Evolutionary conservation across 164 flowering plant genomes (phyloP).

Genomic region (Sedum album): DNA sequence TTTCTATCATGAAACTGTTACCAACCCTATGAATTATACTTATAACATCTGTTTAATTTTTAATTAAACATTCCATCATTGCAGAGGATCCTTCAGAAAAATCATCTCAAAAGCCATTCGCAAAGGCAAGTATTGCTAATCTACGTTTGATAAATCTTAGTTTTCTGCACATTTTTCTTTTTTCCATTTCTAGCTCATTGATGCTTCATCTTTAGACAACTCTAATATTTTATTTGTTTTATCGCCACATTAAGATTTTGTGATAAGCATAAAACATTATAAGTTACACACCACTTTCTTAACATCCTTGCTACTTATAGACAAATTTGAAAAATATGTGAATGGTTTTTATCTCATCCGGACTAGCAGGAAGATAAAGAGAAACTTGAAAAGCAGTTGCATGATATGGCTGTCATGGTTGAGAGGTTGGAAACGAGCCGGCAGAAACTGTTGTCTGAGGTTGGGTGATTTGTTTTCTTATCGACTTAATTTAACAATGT

Average conservation of each 20-base stretch:
- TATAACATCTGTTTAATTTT: background rate
- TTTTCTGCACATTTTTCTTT: background rate
- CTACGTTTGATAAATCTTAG: background rate
- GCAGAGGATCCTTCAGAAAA: conserved; percentile 38
- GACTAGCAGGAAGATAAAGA: conserved; percentile 72
- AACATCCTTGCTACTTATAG: background rate
- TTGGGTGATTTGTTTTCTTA: conserved; percentile 14
- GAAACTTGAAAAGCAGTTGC: conserved; percentile 84
- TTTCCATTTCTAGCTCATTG: background rate
- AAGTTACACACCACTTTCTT: background rate
- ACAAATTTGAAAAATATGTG: background rate
- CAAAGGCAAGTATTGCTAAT: conserved; percentile 32
- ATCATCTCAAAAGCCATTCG: conserved; percentile 32
- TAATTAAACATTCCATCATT: background rate
- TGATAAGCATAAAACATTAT: background rate
- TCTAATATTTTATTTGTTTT: background rate
- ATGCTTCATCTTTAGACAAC: background rate
- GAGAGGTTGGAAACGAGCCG: conserved; percentile 87
- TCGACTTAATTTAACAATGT: background rate
- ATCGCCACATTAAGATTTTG: background rate
- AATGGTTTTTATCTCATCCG: background rate
- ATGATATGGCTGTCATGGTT: conserved; percentile 86
- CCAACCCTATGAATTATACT: background rate
- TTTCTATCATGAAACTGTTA: too few relatives aligned
- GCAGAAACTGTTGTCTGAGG: conserved; percentile 87